Evolutionary conservation across 129 eudicot species (phyloP).

Genomic region (Flaveria sonorensis): DNA sequence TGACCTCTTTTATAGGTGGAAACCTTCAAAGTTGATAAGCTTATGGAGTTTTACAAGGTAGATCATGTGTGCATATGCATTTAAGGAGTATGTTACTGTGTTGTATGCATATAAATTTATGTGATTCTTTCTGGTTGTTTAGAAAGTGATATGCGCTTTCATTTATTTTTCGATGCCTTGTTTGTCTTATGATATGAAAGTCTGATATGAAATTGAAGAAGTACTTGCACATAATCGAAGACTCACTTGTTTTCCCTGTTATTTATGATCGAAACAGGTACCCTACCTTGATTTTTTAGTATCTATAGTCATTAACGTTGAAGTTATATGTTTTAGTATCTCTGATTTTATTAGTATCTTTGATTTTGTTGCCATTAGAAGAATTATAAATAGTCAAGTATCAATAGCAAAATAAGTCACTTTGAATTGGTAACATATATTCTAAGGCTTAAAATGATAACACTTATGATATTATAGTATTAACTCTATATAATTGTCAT

Average conservation of each 20-base stretch:
- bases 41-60: conserved; percentile 85
- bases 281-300: background rate
- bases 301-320: background rate
- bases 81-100: background rate
- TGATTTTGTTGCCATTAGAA: background rate
- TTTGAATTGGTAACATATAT: conserved; percentile 3
- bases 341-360: background rate
- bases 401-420: conserved; percentile 11
- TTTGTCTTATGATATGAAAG: conserved; percentile 51
- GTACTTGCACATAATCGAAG: conserved; percentile 84
- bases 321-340: conserved; percentile 4
- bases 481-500: background rate
- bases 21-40: conserved; percentile 70
- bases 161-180: conserved; percentile 9
- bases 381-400: conserved; percentile 12
- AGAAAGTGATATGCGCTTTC: conserved; percentile 5
- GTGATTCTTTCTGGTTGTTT: background rate
- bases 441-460: background rate
- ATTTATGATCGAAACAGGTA: conserved; percentile 85
- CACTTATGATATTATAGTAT: background rate
- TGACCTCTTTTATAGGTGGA: conserved; percentile 47
- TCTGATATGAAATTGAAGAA: conserved; percentile 91
- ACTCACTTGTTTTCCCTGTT: conserved; percentile 87
- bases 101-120: background rate
- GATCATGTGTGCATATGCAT: conserved; percentile 12